Evolutionary conservation across 176 grass and related monocot genomes (phyloP).

Genomic region (Musa troglodytarum): DNA sequence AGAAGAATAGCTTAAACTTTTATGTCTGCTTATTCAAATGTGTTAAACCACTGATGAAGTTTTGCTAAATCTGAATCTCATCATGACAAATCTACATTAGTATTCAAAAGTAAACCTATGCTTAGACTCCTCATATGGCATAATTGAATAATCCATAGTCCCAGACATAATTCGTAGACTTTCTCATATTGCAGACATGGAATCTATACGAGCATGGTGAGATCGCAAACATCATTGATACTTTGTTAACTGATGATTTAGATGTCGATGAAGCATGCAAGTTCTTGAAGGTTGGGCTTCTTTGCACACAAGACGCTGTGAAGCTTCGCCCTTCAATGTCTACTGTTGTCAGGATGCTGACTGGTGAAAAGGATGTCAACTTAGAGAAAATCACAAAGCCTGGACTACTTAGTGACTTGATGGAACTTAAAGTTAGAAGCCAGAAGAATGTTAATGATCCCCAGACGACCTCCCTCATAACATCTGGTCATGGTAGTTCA

Average conservation of each 20-base stretch:
- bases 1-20: no score
- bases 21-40: no score
- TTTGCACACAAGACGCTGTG: slow-evolving; percentile 53
- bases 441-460: slow-evolving; percentile 5
- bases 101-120: neutral
- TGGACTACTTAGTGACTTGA: slow-evolving; percentile 58
- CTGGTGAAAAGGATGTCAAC: slow-evolving; percentile 38
- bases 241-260: slow-evolving; percentile 42
- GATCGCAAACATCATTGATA: slow-evolving; percentile 48
- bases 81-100: neutral
- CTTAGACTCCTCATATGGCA: neutral
- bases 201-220: slow-evolving; percentile 37
- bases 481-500: slow-evolving; percentile 38
- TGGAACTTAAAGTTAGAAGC: slow-evolving; percentile 44
- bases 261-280: slow-evolving; percentile 51
- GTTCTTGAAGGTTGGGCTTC: slow-evolving; percentile 64
- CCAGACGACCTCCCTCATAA: slow-evolving; percentile 24
- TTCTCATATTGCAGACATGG: slow-evolving; percentile 77
- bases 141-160: slow-evolving; percentile 25
- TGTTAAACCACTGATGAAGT: no score
- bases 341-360: slow-evolving; percentile 42
- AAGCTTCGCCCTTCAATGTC: slow-evolving; percentile 54
- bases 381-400: slow-evolving; percentile 49
- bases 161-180: slow-evolving; percentile 53
- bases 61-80: no score